Evolutionary conservation across 805 yeast species (phyloP).

Genomic region (Kodamaea sagamina): DNA sequence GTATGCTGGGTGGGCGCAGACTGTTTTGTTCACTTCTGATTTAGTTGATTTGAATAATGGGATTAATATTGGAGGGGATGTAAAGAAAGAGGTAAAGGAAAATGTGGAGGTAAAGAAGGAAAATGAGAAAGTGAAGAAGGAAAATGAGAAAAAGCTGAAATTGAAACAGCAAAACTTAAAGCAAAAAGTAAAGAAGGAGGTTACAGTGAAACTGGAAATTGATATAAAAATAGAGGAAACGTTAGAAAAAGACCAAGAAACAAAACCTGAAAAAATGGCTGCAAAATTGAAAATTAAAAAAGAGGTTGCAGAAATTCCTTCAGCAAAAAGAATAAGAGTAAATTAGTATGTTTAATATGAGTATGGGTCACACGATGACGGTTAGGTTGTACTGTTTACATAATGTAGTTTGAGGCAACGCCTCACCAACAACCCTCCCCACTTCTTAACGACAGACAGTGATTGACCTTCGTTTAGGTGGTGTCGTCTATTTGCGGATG

Average conservation of each 20-base stretch:
- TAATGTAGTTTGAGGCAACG: too few relatives aligned
- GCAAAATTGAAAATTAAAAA: not conserved
- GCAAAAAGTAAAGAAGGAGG: constrained; percentile 25
- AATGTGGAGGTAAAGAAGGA: constrained; percentile 28
- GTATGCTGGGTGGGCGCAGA: constrained; percentile 98
- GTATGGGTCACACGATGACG: too few relatives aligned
- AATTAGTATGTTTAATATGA: not conserved
- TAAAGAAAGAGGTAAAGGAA: not conserved
- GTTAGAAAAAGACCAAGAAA: not conserved
- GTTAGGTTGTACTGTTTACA: too few relatives aligned
- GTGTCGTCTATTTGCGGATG: too few relatives aligned
- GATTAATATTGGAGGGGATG: constrained; percentile 33
- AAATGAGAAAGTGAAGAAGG: constrained; percentile 33
- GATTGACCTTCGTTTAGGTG: too few relatives aligned
- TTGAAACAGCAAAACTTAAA: constrained; percentile 23
- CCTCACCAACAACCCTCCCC: too few relatives aligned
- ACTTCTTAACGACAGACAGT: too few relatives aligned
- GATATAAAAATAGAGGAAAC: constrained; percentile 15
- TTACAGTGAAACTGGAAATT: too few relatives aligned
- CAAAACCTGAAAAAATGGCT: too few relatives aligned
- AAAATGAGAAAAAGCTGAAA: constrained; percentile 25
- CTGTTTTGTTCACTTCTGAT: constrained; percentile 88
- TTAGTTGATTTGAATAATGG: constrained; percentile 72
- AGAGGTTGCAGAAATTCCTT: not conserved
- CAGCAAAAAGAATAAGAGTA: not conserved